phyloP scores from a whole-genome alignment of 331 rosid genomes.

The Quercus phellos region DNA sequence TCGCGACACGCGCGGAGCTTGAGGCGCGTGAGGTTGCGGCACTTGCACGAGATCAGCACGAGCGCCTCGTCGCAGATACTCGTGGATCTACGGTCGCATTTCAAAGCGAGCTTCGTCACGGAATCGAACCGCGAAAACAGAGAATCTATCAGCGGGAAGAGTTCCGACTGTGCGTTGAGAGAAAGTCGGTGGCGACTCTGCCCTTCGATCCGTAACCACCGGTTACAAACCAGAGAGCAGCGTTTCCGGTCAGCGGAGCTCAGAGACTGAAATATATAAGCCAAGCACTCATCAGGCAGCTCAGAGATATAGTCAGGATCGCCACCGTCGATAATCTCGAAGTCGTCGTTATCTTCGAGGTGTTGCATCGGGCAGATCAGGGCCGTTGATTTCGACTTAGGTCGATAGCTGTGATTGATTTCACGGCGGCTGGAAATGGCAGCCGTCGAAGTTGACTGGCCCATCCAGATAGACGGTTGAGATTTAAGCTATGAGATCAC shows the following conservation, averaged over 20 bases:
- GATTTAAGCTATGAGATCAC: constrained; percentile 19
- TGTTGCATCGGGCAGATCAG: constrained; percentile 50
- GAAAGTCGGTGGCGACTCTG: constrained; percentile 91
- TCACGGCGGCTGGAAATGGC: constrained; percentile 53
- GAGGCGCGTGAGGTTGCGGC: constrained; percentile 86
- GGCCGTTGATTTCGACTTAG: constrained; percentile 50
- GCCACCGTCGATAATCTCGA: neutral
- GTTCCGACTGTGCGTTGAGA: constrained; percentile 63
- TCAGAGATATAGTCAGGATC: constrained; percentile 58
- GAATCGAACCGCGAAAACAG: constrained; percentile 85
- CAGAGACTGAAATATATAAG: constrained; percentile 68
- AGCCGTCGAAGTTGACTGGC: constrained; percentile 80
- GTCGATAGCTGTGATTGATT: constrained; percentile 27
- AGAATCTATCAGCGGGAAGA: constrained; percentile 39
- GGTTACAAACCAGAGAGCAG: constrained; percentile 86
- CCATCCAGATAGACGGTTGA: constrained; percentile 63
- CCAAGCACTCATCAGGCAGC: constrained; percentile 88
- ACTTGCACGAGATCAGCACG: constrained; percentile 55
- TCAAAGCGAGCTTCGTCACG: constrained; percentile 82
- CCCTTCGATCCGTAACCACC: constrained; percentile 85
- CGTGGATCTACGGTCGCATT: constrained; percentile 81
- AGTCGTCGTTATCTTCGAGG: constrained; percentile 6
- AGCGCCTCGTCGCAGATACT: constrained; percentile 79
- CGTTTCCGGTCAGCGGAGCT: constrained; percentile 68
- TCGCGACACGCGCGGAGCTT: constrained; percentile 91